A percentile compares a stretch with the other conserved stretches of the same genome.
These are phyloP conservation scores for Pinus tabuliformis DNA, from an alignment of 75 land plant genomes.

Conservation along the genomic window DNA sequence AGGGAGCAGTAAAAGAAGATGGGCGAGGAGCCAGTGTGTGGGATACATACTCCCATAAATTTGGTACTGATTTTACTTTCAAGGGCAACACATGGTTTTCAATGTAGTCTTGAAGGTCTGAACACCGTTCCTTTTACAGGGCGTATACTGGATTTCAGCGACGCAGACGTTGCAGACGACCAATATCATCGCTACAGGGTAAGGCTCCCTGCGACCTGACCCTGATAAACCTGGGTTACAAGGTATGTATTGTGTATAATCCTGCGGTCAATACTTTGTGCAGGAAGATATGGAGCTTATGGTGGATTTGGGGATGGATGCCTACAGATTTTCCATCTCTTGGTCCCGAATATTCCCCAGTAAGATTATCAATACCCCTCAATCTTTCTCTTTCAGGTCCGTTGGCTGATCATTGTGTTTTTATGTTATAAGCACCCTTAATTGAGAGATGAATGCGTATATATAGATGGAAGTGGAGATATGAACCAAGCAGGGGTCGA, in stretches of 20 bases:
- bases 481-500: slow-evolving; percentile 79
- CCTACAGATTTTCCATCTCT: slow-evolving; percentile 72
- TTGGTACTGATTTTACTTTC: slow-evolving; percentile 28
- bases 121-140: slow-evolving; percentile 32
- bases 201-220: background rate
- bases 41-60: slow-evolving; percentile 75
- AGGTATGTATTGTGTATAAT: background rate
- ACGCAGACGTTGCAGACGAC: slow-evolving; percentile 72
- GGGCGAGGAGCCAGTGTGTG: slow-evolving; percentile 74
- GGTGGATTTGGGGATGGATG: slow-evolving; percentile 84
- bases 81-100: too few species aligned
- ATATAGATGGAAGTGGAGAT: slow-evolving; percentile 62
- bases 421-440: background rate
- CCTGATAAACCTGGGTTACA: background rate
- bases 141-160: slow-evolving; percentile 56
- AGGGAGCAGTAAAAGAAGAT: slow-evolving; percentile 82
- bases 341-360: slow-evolving; percentile 81
- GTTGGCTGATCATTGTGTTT: background rate
- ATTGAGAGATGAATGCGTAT: background rate
- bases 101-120: too few species aligned
- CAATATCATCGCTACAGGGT: slow-evolving; percentile 78
- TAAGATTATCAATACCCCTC: slow-evolving; percentile 11
- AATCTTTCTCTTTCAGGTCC: background rate
- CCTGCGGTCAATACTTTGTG: background rate
- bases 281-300: slow-evolving; percentile 71